phyloP scores from a whole-genome alignment of 441 rosid species.

The Kokia cookei region DNA sequence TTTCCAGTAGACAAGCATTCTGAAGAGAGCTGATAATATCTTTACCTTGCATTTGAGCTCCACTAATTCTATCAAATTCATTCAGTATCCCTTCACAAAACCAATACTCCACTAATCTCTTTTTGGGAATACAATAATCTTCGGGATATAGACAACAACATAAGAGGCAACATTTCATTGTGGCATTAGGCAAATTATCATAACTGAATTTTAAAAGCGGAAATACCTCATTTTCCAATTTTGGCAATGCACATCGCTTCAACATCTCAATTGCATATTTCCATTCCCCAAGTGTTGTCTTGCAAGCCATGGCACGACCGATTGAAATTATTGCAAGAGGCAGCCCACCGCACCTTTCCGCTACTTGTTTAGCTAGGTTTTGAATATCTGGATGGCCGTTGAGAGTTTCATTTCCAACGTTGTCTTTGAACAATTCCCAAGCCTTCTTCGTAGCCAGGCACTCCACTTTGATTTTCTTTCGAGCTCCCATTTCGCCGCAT shows the following conservation, averaged over 20 bases:
- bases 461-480: background rate
- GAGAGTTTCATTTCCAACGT: conserved; percentile 1
- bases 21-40: background rate
- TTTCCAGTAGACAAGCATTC: too few species aligned
- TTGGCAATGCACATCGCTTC: too few species aligned
- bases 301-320: conserved; percentile 6
- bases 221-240: too few species aligned
- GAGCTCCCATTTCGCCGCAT: conserved; percentile 26
- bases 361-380: background rate
- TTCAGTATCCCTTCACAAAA: background rate
- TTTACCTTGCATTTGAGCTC: background rate
- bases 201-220: too few species aligned
- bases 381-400: background rate
- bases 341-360: conserved; percentile 11
- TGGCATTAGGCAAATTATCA: too few species aligned
- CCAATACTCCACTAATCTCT: background rate
- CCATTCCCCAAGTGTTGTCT: background rate
- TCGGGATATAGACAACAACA: background rate
- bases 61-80: background rate
- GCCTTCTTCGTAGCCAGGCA: conserved; percentile 11
- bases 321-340: conserved; percentile 23
- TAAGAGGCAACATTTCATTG: too few species aligned
- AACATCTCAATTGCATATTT: too few species aligned
- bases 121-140: background rate
- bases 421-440: conserved; percentile 8